Base-by-base conservation (phyloP, 2,329 filamentous ascomycete genomes). In the Fusarium coicis region DNA sequence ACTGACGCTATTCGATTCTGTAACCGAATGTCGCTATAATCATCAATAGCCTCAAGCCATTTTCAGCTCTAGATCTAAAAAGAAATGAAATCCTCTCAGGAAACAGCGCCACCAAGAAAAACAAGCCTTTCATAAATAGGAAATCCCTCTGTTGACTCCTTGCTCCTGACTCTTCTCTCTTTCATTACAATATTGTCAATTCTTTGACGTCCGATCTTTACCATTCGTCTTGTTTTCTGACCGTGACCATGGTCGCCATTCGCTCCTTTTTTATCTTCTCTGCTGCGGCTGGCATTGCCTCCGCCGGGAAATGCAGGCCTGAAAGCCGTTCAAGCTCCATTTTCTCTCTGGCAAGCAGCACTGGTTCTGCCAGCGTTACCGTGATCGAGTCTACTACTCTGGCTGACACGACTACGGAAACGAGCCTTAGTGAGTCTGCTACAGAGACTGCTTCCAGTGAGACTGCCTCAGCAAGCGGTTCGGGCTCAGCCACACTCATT, bases 401-500 rank as follows among this genome's bases (percentile, higher is more conserved):
- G 23, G 23, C 14, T 10, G 23, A 10, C 5, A 28, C 19, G 0
- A 39, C 34, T 0, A 21, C 4, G 10, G 19, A 18, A 14, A 28
- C 14, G 8, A 39, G 6, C 36, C 3, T 28, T 19, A 18, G 19
- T 1, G 10, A 39, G 23, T 28, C 50, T 19, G 7, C 4, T n/a
- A 15, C 28, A 5, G 19, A 39, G 14, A 19, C 32, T 52, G 11
- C 32, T 14, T 21, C n/a, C 12, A 23, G 21, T 5, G 43, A 10
- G 18, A 19, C 23, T 4, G 23, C 23, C 42, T 26, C 16, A 8
- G 7, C n/a, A 23, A 18, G 15, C 10, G n/a, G 16, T 5, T 43
- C n/a, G 0, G 15, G 2, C 16, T 44, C 42, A 26, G 10, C 4
- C 4, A 44, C 42, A 0, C 0, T 10, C 5, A 4, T 10, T 1